A percentile compares a stretch with the other conserved stretches of the same genome.
phyloP scores from a whole-genome alignment of 768 basidiomycete genomes.

The Auriscalpium orientale region DNA sequence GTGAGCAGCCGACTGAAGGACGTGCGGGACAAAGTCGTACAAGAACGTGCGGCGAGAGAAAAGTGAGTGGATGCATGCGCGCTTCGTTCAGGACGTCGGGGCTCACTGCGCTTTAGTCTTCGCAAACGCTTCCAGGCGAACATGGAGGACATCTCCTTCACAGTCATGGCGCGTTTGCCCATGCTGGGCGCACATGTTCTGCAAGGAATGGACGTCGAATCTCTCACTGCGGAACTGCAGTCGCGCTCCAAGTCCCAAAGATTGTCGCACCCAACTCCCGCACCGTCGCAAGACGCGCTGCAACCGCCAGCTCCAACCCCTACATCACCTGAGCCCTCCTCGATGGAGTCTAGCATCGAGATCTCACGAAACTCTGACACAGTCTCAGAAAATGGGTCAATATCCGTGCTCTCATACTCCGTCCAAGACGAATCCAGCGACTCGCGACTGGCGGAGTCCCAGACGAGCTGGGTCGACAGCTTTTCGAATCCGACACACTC shows the following conservation, averaged over 20 bases:
- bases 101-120: conserved; percentile 36
- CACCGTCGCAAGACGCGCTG: conserved; percentile 6
- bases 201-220: conserved; percentile 72
- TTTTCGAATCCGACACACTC: conserved; percentile 14
- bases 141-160: conserved; percentile 71
- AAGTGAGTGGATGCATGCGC: conserved; percentile 40
- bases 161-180: conserved; percentile 61
- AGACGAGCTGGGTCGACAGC: conserved; percentile 38
- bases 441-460: conserved; percentile 26
- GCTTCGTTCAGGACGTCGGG: neutral
- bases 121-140: conserved; percentile 68
- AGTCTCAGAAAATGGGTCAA: conserved; percentile 37
- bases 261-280: conserved; percentile 5
- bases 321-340: conserved; percentile 14
- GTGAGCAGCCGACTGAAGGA: conserved; percentile 57
- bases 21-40: conserved; percentile 51
- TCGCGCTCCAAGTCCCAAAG: conserved; percentile 31
- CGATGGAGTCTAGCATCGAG: conserved; percentile 31
- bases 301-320: neutral
- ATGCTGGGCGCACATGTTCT: conserved; percentile 59
- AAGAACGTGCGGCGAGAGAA: conserved; percentile 57
- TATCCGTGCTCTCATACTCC: conserved; percentile 33
- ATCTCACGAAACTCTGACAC: conserved; percentile 27
- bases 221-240: conserved; percentile 50
- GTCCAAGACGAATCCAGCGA: conserved; percentile 33